These are phyloP conservation scores for Beta corolliflora DNA, from an alignment of 179 eudicot species.

Conservation along the genomic window DNA sequence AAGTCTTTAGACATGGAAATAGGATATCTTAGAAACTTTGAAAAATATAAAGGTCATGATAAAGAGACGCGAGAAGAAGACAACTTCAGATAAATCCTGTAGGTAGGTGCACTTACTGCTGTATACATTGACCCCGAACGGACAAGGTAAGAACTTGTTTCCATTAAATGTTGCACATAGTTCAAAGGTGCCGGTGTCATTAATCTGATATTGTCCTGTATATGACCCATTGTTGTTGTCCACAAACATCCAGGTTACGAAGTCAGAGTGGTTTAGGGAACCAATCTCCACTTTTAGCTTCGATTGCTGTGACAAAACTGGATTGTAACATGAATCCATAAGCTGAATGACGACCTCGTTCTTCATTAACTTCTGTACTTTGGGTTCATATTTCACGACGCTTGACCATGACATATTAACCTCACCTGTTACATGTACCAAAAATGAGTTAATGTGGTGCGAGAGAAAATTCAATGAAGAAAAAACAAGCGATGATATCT, in stretches of 20 bases:
- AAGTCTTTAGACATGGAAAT: no score
- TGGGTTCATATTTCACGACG: constrained; percentile 52
- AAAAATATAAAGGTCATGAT: neutral
- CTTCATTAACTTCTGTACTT: constrained; percentile 49
- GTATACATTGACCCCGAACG: constrained; percentile 71
- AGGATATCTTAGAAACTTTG: neutral
- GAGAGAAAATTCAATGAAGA: neutral
- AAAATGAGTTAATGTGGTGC: neutral
- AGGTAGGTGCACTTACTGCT: constrained; percentile 56
- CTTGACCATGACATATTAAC: constrained; percentile 69
- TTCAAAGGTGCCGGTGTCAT: constrained; percentile 74
- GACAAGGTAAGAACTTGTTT: constrained; percentile 60
- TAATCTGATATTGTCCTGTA: constrained; percentile 55
- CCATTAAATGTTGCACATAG: constrained; percentile 68
- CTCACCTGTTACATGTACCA: constrained; percentile 49
- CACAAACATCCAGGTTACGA: constrained; percentile 48
- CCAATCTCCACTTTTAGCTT: constrained; percentile 70
- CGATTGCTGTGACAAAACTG: constrained; percentile 58
- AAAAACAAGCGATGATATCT: neutral
- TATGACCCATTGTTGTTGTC: constrained; percentile 72
- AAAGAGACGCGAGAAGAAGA: neutral
- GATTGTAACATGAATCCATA: constrained; percentile 74
- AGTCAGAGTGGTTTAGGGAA: constrained; percentile 57
- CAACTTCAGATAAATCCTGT: neutral
- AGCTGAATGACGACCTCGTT: constrained; percentile 66